Conservation (phyloP, 1,284 basidiomycete species). For the Thecaphora frezii region DNA sequence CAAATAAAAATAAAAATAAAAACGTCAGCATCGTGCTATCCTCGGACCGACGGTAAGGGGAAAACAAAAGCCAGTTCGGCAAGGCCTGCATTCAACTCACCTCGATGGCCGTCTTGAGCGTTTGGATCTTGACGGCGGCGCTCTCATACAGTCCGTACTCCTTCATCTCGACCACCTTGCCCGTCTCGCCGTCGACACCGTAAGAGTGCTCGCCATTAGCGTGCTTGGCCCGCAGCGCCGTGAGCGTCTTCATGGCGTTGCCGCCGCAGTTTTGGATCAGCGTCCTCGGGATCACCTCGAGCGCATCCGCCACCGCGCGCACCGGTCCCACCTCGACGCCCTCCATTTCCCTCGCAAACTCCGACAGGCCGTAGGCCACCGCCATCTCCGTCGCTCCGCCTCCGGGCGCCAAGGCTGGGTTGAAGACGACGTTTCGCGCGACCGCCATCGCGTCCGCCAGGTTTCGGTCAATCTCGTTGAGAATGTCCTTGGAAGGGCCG, state of each 20-base stretch:
- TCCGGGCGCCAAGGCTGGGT: constrained; percentile 91
- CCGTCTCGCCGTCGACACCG: constrained; percentile 86
- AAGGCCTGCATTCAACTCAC: no score
- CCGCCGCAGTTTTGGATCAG: constrained; percentile 97
- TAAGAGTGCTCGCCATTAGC: constrained; percentile 88
- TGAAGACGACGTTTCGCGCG: constrained; percentile 95
- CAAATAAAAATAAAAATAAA: no score
- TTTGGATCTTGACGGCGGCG: constrained; percentile 96
- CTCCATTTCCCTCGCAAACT: constrained; percentile 92
- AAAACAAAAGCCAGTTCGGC: no score
- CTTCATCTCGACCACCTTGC: constrained; percentile 95
- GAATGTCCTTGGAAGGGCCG: constrained; percentile 98
- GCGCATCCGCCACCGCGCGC: constrained; percentile 91
- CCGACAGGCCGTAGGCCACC: constrained; percentile 94
- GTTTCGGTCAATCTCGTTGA: constrained; percentile 98
- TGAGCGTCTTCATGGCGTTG: constrained; percentile 95
- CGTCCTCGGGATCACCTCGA: constrained; percentile 90
- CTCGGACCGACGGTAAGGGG: no score
- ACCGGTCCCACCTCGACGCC: constrained; percentile 97
- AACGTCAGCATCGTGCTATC: no score
- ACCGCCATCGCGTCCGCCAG: constrained; percentile 92
- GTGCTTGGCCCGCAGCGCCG: constrained; percentile 92
- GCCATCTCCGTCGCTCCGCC: constrained; percentile 97
- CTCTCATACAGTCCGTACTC: constrained; percentile 89
- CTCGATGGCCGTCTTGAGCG: constrained; percentile 93